Base-by-base conservation (phyloP, 2,329 filamentous ascomycete species). In the Talaromyces verruculosus region DNA sequence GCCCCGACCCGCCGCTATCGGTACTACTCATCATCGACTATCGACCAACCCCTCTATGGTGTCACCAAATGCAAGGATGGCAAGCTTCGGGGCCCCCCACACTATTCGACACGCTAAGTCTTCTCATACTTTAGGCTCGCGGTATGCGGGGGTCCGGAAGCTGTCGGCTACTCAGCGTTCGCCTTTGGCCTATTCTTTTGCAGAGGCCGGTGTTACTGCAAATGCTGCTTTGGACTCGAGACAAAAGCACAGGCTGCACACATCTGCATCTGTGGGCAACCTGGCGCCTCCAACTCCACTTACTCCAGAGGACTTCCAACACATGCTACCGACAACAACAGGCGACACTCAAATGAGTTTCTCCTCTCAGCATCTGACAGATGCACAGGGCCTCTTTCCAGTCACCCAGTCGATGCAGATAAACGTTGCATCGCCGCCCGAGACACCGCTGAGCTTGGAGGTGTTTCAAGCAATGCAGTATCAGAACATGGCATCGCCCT, bases 61-160 rank as follows among this genome's bases (percentile, higher is more conserved):
- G 33, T 81, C 81, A 11, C 80, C 81, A 5, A 80, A 76, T 8
- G 74, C 71, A 65, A 74, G 74, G 65, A 71, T 74, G 35, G 72
- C 75, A 17, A 74, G 68, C 69, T 76, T 73, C 66, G 74, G 72
- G 57, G 69, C 70, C 53, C 69, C 73, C n/a, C 79, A 80, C 68
- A 72, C 73, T n/a, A 73, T 82, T 69, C 76, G 79, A 67, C 80
- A 82, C 39, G 77, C 78, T 47, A 82, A 83, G 68, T 82, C 80
- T 17, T 75, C 79, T 3, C 80, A 82, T 66, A 77, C 75, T 66
- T 75, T 83, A 8, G 79, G 79, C 69, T 75, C 79, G 58, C 74
- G 78, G 39, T 83, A 81, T 69, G 78, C 80, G 0, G 80, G 81
- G 59, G 76, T 84, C 33, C 74, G 81, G 22, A 84, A 84, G 69